Evolutionary conservation across 2,329 filamentous ascomycete species (phyloP).

Genomic region (Sodiomyces alkalinus): DNA sequence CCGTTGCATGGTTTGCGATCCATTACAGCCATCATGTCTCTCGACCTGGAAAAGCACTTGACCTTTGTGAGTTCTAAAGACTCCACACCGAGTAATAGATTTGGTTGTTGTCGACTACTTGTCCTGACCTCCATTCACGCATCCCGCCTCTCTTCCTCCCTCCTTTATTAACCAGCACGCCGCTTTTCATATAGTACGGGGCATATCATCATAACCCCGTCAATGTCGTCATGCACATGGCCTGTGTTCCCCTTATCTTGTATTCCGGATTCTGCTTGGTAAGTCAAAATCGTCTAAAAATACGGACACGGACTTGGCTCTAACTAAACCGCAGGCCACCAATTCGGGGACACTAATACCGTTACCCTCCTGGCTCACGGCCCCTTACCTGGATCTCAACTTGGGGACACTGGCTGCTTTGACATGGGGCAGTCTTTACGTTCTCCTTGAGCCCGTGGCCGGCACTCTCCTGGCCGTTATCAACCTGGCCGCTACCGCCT

Average conservation of each 20-base stretch:
- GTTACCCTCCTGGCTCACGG: slow-evolving; percentile 50
- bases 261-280: slow-evolving; percentile 59
- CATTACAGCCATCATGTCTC: slow-evolving; percentile 37
- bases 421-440: slow-evolving; percentile 64
- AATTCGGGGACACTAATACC: slow-evolving; percentile 48
- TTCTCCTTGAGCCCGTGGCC: slow-evolving; percentile 87
- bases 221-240: slow-evolving; percentile 67
- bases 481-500: slow-evolving; percentile 60
- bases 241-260: slow-evolving; percentile 63
- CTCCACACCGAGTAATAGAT: too few species aligned
- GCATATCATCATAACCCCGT: slow-evolving; percentile 66
- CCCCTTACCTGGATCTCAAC: slow-evolving; percentile 52
- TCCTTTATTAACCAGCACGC: too few species aligned
- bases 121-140: too few species aligned
- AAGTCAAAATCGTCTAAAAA: too few species aligned
- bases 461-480: slow-evolving; percentile 63
- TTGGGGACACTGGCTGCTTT: slow-evolving; percentile 48
- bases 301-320: neutral
- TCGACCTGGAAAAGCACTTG: slow-evolving; percentile 71
- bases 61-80: slow-evolving; percentile 53
- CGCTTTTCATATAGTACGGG: slow-evolving; percentile 53
- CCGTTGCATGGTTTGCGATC: too few species aligned
- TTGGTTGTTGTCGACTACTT: too few species aligned
- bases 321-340: slow-evolving; percentile 30
- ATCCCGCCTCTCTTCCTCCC: too few species aligned